Evolutionary conservation across 2,329 filamentous ascomycete species (phyloP), one percentile per base, ranked within the genome.

Genomic region (Ophiobolus disseminans): DNA sequence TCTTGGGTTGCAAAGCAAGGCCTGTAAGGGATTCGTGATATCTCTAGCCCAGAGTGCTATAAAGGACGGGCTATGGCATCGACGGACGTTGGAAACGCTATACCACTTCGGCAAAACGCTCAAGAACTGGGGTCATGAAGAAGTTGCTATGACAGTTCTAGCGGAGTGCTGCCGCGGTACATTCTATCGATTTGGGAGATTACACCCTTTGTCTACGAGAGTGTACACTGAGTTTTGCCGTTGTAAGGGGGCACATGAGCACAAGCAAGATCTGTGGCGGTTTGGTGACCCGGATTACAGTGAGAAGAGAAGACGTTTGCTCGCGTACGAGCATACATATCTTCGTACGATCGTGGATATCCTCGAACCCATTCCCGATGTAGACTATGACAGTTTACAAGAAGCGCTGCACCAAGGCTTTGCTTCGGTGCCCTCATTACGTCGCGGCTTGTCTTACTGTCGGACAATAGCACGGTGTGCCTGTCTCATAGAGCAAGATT

Each of bases 271-370:
- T 26, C 23, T 26, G 6, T 26, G 23, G 23, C 23, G 23, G 6
- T 26, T 26, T 26, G 23, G 23, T 7, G 7, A 26, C 23, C 23
- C 23, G 11, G 11, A 6, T 26, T 26, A 26, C 11, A 7, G 7
- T 11, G 11, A 6, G 11, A 6, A 26, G 11, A 26, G 11, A 26
- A 6, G 14, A 9, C 14, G 6, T 6, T 48, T 47, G 1, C 13
- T 49, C n/a, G 54, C 54, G 10, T 58, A 47, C 31, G 45, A 52
- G 34, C 50, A 52, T 31, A 54, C 31, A 1, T 37, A 55, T 22
- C 23, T 58, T 3, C 40, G 39, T 19, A 53, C 28, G 3, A 23
- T 45, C 8, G 14, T 51, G 14, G 53, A 56, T 39, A 35, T 57
- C 16, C 7, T 23, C 13, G n/a, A 22, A 10, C 19, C 10, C 21